Evolutionary conservation across 2,329 filamentous ascomycete species (phyloP), one percentile per base, ranked within the genome.

Genomic region (Exophiala sideris): DNA sequence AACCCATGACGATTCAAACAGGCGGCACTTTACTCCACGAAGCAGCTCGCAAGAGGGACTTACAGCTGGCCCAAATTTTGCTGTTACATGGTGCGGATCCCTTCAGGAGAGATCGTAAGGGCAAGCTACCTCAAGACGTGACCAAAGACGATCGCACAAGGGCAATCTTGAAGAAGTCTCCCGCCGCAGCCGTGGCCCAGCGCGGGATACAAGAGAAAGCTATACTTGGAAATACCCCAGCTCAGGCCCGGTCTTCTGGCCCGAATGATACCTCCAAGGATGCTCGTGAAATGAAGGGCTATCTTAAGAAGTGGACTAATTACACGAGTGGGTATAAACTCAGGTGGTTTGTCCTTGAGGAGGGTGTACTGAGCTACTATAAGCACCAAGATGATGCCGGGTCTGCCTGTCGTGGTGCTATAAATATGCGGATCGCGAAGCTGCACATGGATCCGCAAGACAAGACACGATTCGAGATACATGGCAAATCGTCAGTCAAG

Each of bases 281-380:
- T 67, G 88, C 89, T 14, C 82, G 91, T 45, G 92, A 97, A 72
- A 97, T 99, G 89, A 96, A 95, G 75, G 94, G 94, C 5, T 99
- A 97, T 70, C 78, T 99, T 52, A 97, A 96, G 75, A 99, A 99
- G 71, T 99, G 94, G 94, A 99, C 94, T 45, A 99, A 99, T 70
- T 99, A 99, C 70, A 91, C 92, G 18, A 91, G 89, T 68, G 94
- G 94, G 7, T 99, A 96, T 75, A 96, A 99, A 74, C 72, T 99
- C 60, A 82, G 94, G 56, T 99, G 92, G 91, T 99, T 99, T 68
- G 94, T 97, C 11, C 82, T 99, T 7, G 94, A 99, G 69, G 94
- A 99, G 68, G 94, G 94, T 10, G 92, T 99, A 10, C 73, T 99
- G 62, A 97, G 94, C 72, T 99, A 99, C 75, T 99, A 97, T 77